Evolutionary conservation across 306 rosid genomes (phyloP), one percentile per base, ranked within the genome.

Genomic region (Casuarina equisetifolia): DNA sequence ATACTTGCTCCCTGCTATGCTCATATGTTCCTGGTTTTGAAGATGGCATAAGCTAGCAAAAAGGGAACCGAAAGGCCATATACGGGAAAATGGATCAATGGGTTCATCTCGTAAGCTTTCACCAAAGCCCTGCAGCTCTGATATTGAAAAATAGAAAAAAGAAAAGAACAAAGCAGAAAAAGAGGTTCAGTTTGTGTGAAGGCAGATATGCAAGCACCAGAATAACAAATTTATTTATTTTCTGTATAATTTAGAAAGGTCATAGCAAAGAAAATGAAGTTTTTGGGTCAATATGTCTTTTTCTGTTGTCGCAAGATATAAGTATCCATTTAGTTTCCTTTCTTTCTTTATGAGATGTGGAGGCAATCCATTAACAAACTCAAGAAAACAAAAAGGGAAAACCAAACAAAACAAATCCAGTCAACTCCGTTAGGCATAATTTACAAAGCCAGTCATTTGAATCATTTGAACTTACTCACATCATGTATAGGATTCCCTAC

Each of bases 61-160:
- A 86, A 68, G 53, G 97, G 99, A 71, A 87, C 74, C 74, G 86
- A 79, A 78, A 90, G 49, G 84, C 92, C 85, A 76, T 87, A 92
- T 48, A 79, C 90, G 59, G 89, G 89, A 63, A 90, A 88, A 78
- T 95, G 92, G 77, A 95, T 82, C 25, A 87, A 61, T 50, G 99
- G 94, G 73, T 92, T 92, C 96, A 92, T 95, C 84, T 88, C 97
- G 61, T 89, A 92, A 13, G 97, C 99, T 89, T 95, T 95, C 72
- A 82, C 74, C 25, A 91, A 89, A 77, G 49, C 84, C 89, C 90
- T 62, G 93, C 98, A 95, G 78, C 74, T 80, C 98, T 95, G 97
- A 43, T 79, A 74, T 25, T 51, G 63, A 84, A 82, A 61, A 68
- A 72, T 43, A 13, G 79, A 83, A 76, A 83, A 76, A 55, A 78